A percentile compares a stretch with the other conserved stretches of the same genome.
Evolutionary conservation across 345 rosid genomes (phyloP).

Genomic region (Adansonia digitata): DNA sequence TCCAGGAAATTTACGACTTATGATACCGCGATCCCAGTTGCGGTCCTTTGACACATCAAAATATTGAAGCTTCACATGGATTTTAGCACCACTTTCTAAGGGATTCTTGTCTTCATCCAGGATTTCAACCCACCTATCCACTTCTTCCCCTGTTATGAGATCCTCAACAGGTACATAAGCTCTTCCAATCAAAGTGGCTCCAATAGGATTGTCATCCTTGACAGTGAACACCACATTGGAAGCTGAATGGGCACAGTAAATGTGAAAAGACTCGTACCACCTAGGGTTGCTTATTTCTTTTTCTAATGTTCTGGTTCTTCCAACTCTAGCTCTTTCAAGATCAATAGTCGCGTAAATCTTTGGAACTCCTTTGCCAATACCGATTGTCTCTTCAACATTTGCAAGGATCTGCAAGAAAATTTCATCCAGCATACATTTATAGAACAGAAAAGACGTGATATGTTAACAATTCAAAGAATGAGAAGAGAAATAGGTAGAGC

Average conservation of each 20-base stretch:
- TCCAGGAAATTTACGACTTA: conserved; percentile 73
- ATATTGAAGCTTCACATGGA: conserved; percentile 85
- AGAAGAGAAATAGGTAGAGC: background rate
- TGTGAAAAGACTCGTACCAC: conserved; percentile 90
- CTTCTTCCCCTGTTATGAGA: conserved; percentile 64
- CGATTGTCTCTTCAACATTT: conserved; percentile 69
- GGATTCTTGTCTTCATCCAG: conserved; percentile 65
- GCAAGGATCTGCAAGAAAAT: conserved; percentile 52
- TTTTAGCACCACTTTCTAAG: conserved; percentile 53
- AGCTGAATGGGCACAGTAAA: conserved; percentile 89
- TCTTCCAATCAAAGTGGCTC: conserved; percentile 87
- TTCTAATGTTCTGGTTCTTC: conserved; percentile 69
- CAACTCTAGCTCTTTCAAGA: conserved; percentile 89
- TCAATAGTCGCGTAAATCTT: conserved; percentile 83
- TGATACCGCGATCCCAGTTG: conserved; percentile 62
- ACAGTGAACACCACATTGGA: conserved; percentile 79
- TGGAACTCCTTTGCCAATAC: conserved; percentile 73
- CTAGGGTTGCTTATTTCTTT: conserved; percentile 57
- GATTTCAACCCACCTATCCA: conserved; percentile 84
- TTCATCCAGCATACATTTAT: conserved; percentile 11
- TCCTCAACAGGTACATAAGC: conserved; percentile 78
- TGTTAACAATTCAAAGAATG: background rate
- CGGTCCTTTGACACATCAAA: conserved; percentile 65
- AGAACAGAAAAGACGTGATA: background rate
- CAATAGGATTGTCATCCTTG: conserved; percentile 85